phyloP scores from a whole-genome alignment of 2,329 filamentous ascomycete species.

The Fusarium sp. region DNA sequence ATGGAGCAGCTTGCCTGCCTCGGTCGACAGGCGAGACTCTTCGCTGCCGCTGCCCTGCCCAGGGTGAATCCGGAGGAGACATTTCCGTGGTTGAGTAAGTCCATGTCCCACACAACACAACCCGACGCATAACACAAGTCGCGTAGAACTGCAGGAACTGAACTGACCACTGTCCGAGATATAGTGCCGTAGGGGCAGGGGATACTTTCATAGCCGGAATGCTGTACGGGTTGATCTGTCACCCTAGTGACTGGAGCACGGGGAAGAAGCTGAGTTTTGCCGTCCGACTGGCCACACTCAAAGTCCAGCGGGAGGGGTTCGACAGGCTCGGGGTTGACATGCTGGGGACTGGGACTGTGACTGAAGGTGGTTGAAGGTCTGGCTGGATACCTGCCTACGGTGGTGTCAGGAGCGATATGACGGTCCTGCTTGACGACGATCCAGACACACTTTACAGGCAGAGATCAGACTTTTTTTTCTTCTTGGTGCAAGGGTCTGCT shows the following conservation, averaged over 20 bases:
- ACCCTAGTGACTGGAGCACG: slow-evolving; percentile 61
- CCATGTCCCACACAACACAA: slow-evolving; percentile 49
- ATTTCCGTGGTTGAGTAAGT: slow-evolving; percentile 71
- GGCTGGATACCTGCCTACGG: slow-evolving; percentile 9
- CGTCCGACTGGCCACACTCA: slow-evolving; percentile 74
- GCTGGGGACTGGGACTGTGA: slow-evolving; percentile 30
- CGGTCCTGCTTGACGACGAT: slow-evolving; percentile 34
- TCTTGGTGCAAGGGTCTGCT: slow-evolving; percentile 36
- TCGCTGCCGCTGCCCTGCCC: slow-evolving; percentile 58
- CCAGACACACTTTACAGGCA: slow-evolving; percentile 32
- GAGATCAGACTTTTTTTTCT: slow-evolving; percentile 8
- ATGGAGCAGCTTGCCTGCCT: slow-evolving; percentile 57
- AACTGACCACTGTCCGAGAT: slow-evolving; percentile 43
- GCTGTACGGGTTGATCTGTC: slow-evolving; percentile 70
- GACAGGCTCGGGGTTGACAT: slow-evolving; percentile 58
- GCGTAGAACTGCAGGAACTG: slow-evolving; percentile 38
- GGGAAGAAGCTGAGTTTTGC: slow-evolving; percentile 68
- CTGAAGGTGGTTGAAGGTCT: slow-evolving; percentile 24
- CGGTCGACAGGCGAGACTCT: slow-evolving; percentile 46
- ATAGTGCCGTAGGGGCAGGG: slow-evolving; percentile 77
- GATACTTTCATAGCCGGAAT: slow-evolving; percentile 82
- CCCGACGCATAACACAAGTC: slow-evolving; percentile 23
- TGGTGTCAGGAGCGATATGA: slow-evolving; percentile 25
- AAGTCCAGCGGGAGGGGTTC: slow-evolving; percentile 77
- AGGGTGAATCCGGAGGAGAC: slow-evolving; percentile 51